These are phyloP conservation scores for Vitis hybrid DNA, from an alignment of 177 flowering plant genomes.

Conservation along the genomic window DNA sequence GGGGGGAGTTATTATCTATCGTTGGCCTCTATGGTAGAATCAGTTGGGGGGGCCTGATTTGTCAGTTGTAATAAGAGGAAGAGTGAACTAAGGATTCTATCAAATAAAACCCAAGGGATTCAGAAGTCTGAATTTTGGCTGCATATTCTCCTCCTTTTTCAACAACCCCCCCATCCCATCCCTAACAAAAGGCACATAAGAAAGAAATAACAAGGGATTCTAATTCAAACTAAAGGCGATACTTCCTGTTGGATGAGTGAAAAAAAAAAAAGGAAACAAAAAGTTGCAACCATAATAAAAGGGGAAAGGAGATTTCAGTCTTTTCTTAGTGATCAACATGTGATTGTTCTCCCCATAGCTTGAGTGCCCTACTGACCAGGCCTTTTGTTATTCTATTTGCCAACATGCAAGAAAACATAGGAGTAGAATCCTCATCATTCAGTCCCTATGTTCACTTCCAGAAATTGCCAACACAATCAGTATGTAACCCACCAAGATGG, in stretches of 20 bases:
- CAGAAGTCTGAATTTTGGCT: not conserved
- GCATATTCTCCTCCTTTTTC: not conserved
- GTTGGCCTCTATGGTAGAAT: too few species aligned
- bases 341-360: not conserved
- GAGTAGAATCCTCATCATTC: slow-evolving; percentile 11
- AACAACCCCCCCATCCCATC: not conserved
- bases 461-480: not conserved
- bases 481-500: slow-evolving; percentile 3
- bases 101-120: not conserved
- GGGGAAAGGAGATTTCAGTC: not conserved
- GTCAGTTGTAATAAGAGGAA: not conserved
- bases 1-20: too few species aligned
- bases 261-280: not conserved
- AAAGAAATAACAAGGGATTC: not conserved
- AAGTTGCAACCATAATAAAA: not conserved
- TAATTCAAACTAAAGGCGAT: not conserved
- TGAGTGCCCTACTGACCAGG: not conserved
- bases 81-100: not conserved
- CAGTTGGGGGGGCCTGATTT: too few species aligned
- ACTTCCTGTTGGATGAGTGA: not conserved
- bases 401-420: slow-evolving; percentile 7
- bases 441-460: not conserved
- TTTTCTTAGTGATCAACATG: too few species aligned
- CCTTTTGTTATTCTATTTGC: not conserved
- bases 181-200: not conserved